Conservation (phyloP, 164 flowering plant species). For the Berberis vulgaris region DNA sequence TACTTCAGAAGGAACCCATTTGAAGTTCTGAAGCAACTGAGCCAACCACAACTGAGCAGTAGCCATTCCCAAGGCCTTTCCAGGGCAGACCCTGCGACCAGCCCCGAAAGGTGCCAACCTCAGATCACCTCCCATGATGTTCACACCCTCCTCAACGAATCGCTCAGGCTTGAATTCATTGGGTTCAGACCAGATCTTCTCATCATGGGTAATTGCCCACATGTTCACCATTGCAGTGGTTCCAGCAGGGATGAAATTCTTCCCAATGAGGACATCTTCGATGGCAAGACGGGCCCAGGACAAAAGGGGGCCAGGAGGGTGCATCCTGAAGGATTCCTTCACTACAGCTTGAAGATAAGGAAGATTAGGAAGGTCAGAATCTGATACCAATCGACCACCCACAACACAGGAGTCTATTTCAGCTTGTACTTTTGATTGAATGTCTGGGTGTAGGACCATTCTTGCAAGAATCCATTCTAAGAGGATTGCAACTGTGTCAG, state of each 20-base stretch:
- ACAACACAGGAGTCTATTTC: constrained; percentile 20
- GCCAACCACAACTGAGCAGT: constrained; percentile 33
- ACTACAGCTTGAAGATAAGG: constrained; percentile 24
- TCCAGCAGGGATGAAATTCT: constrained; percentile 28
- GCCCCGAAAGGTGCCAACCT: constrained; percentile 43
- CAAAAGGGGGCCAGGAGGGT: constrained; percentile 33
- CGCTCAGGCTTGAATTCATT: constrained; percentile 20
- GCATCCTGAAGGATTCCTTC: constrained; percentile 25
- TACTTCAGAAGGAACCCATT: constrained; percentile 19
- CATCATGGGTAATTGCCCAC: constrained; percentile 42
- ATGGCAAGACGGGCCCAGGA: constrained; percentile 31
- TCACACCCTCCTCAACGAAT: constrained; percentile 19
- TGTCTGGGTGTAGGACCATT: constrained; percentile 28
- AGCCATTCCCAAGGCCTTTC: constrained; percentile 30
- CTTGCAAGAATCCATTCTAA: constrained; percentile 32
- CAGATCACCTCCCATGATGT: constrained; percentile 26
- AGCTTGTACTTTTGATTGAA: constrained; percentile 23
- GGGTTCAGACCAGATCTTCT: constrained; percentile 20
- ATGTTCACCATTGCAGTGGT: constrained; percentile 46
- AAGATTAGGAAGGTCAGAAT: constrained; percentile 23
- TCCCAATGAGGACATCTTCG: constrained; percentile 27
- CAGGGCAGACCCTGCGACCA: constrained; percentile 35
- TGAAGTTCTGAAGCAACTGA: constrained; percentile 26
- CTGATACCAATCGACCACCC: constrained; percentile 3
- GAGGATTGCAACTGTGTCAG: constrained; percentile 33